Conservation (phyloP, 179 eudicot species). For the Drosera spatulata region DNA sequence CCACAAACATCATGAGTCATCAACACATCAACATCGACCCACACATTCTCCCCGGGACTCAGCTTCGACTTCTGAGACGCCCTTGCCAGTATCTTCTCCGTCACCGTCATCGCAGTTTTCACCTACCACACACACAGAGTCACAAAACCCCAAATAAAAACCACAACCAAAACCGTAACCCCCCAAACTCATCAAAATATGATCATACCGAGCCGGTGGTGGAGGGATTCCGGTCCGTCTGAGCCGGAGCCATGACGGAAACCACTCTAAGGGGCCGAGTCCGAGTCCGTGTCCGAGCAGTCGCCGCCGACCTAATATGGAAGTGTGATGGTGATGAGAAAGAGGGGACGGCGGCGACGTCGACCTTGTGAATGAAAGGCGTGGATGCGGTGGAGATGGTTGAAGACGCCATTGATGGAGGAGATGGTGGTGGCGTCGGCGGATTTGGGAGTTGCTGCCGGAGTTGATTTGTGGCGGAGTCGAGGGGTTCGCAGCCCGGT, state of each 20-base stretch:
- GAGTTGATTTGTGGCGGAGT: too few species aligned
- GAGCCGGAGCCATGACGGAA: constrained; percentile 76
- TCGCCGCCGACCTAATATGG: constrained; percentile 16
- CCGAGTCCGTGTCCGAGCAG: constrained; percentile 22
- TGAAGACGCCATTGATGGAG: not conserved
- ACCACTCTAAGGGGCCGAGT: constrained; percentile 39
- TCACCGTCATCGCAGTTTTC: constrained; percentile 87
- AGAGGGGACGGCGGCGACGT: constrained; percentile 4
- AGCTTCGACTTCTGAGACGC: constrained; percentile 64
- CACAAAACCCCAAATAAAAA: not conserved
- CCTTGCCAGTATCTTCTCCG: constrained; percentile 86
- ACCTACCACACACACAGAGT: constrained; percentile 38
- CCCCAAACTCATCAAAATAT: too few species aligned
- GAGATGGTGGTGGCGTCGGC: too few species aligned
- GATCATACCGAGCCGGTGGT: constrained; percentile 67
- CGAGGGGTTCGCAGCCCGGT: too few species aligned
- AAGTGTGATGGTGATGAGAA: constrained; percentile 11
- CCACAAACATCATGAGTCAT: constrained; percentile 99
- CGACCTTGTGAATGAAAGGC: constrained; percentile 40
- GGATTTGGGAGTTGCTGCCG: too few species aligned
- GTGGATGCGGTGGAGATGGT: constrained; percentile 20
- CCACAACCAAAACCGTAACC: not conserved
- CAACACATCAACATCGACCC: constrained; percentile 89
- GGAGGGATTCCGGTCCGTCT: constrained; percentile 65
- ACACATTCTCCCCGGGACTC: constrained; percentile 85